phyloP scores from a whole-genome alignment of 208 protist species.

The Crithidia expoeki region DNA sequence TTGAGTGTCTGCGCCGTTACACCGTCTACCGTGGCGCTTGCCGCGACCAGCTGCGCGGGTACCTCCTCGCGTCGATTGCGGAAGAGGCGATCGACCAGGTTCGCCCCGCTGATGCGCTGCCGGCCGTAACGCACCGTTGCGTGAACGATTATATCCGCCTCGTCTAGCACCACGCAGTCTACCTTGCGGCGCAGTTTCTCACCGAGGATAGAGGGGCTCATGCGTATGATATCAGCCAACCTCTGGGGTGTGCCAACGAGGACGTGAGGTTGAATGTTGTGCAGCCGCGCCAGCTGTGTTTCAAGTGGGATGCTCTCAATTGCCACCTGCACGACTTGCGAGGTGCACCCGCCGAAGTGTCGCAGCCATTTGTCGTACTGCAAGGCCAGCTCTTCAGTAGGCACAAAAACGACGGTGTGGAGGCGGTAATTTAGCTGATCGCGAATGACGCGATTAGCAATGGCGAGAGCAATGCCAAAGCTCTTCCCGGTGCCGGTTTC shows the following conservation, averaged over 20 bases:
- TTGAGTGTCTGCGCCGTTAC: conserved; percentile 86
- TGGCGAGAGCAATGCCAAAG: conserved; percentile 88
- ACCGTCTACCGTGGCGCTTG: conserved; percentile 86
- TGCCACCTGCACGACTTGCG: conserved; percentile 81
- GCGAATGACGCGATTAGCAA: conserved; percentile 84
- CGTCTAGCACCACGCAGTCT: conserved; percentile 91
- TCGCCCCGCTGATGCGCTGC: conserved; percentile 60
- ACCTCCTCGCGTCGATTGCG: conserved; percentile 77
- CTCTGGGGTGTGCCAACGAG: conserved; percentile 88
- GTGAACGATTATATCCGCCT: conserved; percentile 81
- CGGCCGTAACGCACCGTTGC: conserved; percentile 24
- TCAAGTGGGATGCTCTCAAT: conserved; percentile 81
- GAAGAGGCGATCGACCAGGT: conserved; percentile 84
- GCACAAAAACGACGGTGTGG: conserved; percentile 87
- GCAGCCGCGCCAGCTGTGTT: conserved; percentile 75
- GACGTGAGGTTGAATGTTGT: conserved; percentile 91
- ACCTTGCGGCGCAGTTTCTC: conserved; percentile 89
- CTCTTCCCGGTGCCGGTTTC: conserved; percentile 91
- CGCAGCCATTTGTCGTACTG: conserved; percentile 92
- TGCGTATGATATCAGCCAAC: conserved; percentile 70
- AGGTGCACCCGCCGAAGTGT: conserved; percentile 78
- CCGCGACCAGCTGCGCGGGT: conserved; percentile 85
- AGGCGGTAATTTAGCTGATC: conserved; percentile 88
- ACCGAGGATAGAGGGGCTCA: conserved; percentile 70
- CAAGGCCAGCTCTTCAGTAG: conserved; percentile 83